phyloP scores from a whole-genome alignment of 140 eudicot species.

The Oenanthe javanica region DNA sequence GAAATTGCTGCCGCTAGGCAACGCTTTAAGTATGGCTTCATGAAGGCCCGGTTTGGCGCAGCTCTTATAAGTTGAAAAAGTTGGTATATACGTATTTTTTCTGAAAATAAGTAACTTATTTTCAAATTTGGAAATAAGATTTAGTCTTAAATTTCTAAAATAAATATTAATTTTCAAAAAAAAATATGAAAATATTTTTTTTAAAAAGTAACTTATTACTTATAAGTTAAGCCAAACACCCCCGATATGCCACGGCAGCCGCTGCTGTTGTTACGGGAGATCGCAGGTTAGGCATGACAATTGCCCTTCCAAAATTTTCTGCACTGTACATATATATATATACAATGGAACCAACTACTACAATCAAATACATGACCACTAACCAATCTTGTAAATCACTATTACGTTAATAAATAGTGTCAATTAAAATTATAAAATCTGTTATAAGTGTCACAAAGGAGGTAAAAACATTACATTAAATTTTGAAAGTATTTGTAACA shows the following conservation, averaged over 20 bases:
- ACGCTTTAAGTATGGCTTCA: slow-evolving; percentile 54
- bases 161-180: too few relatives aligned
- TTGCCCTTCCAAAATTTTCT: slow-evolving; percentile 80
- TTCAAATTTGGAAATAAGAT: too few relatives aligned
- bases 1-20: slow-evolving; percentile 55
- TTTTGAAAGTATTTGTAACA: not conserved
- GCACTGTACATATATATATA: slow-evolving; percentile 38
- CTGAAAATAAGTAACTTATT: too few relatives aligned
- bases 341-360: slow-evolving; percentile 6
- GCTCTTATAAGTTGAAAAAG: too few relatives aligned
- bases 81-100: too few relatives aligned
- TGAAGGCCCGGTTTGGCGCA: too few relatives aligned
- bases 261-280: slow-evolving; percentile 88
- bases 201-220: too few relatives aligned
- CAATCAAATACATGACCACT: not conserved
- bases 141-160: too few relatives aligned
- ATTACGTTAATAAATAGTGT: not conserved
- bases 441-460: not conserved
- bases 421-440: not conserved
- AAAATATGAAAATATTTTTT: too few relatives aligned
- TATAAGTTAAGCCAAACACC: too few relatives aligned
- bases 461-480: not conserved
- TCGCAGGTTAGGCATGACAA: slow-evolving; percentile 89
- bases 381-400: not conserved
- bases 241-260: slow-evolving; percentile 63